phyloP scores from a whole-genome alignment of 441 rosid genomes.

The Populus hybrid region DNA sequence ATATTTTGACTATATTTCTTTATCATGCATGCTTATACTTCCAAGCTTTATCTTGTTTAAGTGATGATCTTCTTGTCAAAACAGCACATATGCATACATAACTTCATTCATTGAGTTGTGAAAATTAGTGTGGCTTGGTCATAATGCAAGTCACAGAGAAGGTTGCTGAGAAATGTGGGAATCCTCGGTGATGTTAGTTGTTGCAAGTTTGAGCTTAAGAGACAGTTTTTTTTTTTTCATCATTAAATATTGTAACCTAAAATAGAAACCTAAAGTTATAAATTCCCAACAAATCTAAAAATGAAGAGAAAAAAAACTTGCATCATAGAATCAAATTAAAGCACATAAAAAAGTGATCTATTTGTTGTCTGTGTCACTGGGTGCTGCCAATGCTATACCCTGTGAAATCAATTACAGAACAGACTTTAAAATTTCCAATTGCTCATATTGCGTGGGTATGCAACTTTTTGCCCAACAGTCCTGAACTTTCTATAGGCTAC shows the following conservation, averaged over 20 bases:
- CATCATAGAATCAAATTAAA: background rate
- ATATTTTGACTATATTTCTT: background rate
- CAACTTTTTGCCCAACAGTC: background rate
- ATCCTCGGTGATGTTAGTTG: background rate
- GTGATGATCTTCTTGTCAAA: background rate
- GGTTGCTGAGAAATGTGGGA: background rate
- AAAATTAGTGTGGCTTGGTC: background rate
- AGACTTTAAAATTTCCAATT: background rate
- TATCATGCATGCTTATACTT: slow-evolving; percentile 1
- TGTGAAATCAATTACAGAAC: background rate
- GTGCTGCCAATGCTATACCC: background rate
- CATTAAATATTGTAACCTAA: background rate
- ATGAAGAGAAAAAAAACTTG: background rate
- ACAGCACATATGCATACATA: background rate
- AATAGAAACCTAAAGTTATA: background rate
- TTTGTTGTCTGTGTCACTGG: background rate
- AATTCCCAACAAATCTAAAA: background rate
- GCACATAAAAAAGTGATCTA: background rate
- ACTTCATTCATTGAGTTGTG: slow-evolving; percentile 3
- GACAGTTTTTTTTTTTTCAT: background rate
- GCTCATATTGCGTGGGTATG: background rate
- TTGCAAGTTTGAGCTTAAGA: background rate
- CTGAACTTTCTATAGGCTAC: background rate
- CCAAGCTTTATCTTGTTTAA: background rate
- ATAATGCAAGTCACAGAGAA: background rate